Evolutionary conservation across 2,329 filamentous ascomycete genomes (phyloP).

Genomic region (Colletotrichum tropicicola): DNA sequence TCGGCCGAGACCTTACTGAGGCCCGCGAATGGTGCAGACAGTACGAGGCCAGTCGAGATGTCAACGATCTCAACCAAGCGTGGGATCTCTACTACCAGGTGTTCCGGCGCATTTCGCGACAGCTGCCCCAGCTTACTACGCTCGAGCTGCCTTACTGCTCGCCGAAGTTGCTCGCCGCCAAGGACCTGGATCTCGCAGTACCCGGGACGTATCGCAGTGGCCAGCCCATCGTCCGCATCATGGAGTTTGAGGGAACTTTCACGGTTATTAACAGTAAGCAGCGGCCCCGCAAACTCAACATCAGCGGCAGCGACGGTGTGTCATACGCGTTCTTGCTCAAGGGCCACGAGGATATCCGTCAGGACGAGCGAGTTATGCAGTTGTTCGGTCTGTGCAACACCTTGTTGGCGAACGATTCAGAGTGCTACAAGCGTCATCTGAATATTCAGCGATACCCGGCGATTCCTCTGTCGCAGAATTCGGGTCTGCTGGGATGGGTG

Average conservation of each 20-base stretch:
- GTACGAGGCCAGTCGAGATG: constrained; percentile 87
- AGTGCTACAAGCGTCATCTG: constrained; percentile 96
- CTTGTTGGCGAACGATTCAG: constrained; percentile 89
- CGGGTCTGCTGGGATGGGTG: constrained; percentile 94
- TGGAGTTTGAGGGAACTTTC: constrained; percentile 89
- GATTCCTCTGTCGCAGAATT: constrained; percentile 97
- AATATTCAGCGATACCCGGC: constrained; percentile 96
- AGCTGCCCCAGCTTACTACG: constrained; percentile 90
- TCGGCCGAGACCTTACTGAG: constrained; percentile 93
- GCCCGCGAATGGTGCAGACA: constrained; percentile 96
- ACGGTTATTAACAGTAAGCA: constrained; percentile 98
- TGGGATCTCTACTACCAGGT: constrained; percentile 99
- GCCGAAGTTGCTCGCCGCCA: constrained; percentile 86
- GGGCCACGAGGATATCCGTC: constrained; percentile 98
- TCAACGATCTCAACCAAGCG: constrained; percentile 94
- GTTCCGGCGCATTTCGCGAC: constrained; percentile 93
- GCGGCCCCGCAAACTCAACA: constrained; percentile 86
- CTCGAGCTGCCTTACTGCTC: constrained; percentile 97
- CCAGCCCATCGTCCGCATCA: constrained; percentile 81
- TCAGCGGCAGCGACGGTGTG: constrained; percentile 88
- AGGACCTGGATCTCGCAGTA: constrained; percentile 91
- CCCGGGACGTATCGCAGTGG: constrained; percentile 91
- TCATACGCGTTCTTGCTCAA: constrained; percentile 92
- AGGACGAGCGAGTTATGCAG: constrained; percentile 99
- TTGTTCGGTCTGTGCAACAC: constrained; percentile 98